phyloP scores from a whole-genome alignment of 768 basidiomycete species.

The Clitopilus hobsonii region DNA sequence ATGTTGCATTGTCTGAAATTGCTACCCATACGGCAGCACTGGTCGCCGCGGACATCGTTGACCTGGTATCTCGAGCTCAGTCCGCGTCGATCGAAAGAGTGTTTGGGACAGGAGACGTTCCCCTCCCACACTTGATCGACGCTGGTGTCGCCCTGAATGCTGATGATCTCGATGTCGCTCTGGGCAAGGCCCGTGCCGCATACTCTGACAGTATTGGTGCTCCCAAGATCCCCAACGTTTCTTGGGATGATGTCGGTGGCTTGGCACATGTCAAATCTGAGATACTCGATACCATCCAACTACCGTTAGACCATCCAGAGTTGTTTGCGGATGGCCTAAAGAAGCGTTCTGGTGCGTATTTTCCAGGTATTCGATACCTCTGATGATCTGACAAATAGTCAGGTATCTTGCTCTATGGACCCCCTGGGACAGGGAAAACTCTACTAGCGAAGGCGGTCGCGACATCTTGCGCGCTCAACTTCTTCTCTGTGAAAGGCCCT shows the following conservation, averaged over 20 bases:
- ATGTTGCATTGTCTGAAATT: conserved; percentile 68
- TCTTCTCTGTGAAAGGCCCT: conserved; percentile 96
- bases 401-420: conserved; percentile 92
- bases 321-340: conserved; percentile 88
- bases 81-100: conserved; percentile 50
- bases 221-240: conserved; percentile 91
- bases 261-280: conserved; percentile 83
- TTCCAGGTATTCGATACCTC: not conserved
- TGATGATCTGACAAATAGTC: not conserved
- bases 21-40: conserved; percentile 91
- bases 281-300: conserved; percentile 92
- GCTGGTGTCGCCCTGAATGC: conserved; percentile 43
- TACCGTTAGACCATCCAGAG: conserved; percentile 88
- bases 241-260: conserved; percentile 98
- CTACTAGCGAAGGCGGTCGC: conserved; percentile 95
- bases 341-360: conserved; percentile 79
- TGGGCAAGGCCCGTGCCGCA: conserved; percentile 65
- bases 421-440: conserved; percentile 95
- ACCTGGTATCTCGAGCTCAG: conserved; percentile 60
- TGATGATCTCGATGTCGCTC: conserved; percentile 68
- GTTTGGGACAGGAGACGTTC: conserved; percentile 8
- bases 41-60: conserved; percentile 73
- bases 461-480: conserved; percentile 91
- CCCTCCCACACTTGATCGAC: conserved; percentile 20
- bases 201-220: conserved; percentile 96